A percentile compares a stretch with the other conserved stretches of the same genome.
Conservation (phyloP, 345 rosid species). For the Moricandia moricandioides region DNA sequence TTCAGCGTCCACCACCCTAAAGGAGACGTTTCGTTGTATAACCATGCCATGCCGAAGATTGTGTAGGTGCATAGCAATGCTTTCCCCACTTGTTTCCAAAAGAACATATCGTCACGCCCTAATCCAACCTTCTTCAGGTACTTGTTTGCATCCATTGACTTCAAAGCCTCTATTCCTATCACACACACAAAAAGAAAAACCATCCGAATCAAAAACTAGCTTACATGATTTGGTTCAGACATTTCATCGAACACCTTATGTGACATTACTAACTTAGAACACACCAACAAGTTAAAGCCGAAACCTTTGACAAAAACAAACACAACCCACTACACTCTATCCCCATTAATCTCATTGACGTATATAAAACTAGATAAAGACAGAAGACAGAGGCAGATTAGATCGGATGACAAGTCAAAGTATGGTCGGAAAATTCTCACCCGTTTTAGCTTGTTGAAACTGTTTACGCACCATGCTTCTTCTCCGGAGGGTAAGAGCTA, state of each 20-base stretch:
- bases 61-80: slow-evolving; percentile 75
- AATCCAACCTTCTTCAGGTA: slow-evolving; percentile 65
- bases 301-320: not conserved
- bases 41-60: slow-evolving; percentile 62
- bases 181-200: not conserved
- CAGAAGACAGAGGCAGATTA: not conserved
- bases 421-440: slow-evolving; percentile 29
- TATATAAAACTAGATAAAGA: not conserved
- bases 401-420: not conserved
- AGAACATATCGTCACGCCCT: slow-evolving; percentile 63
- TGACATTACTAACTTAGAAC: not conserved
- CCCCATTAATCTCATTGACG: not conserved
- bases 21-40: slow-evolving; percentile 79
- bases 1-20: slow-evolving; percentile 91
- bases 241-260: slow-evolving; percentile 36
- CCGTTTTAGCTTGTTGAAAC: slow-evolving; percentile 59
- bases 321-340: not conserved
- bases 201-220: not conserved
- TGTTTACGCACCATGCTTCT: slow-evolving; percentile 63
- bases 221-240: not conserved
- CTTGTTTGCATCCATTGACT: slow-evolving; percentile 50
- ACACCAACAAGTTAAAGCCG: not conserved
- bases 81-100: slow-evolving; percentile 84
- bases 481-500: slow-evolving; percentile 1
- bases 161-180: slow-evolving; percentile 54